Conservation (phyloP, 108 stramenopile genomes). For the Schizochytrium sp. region DNA sequence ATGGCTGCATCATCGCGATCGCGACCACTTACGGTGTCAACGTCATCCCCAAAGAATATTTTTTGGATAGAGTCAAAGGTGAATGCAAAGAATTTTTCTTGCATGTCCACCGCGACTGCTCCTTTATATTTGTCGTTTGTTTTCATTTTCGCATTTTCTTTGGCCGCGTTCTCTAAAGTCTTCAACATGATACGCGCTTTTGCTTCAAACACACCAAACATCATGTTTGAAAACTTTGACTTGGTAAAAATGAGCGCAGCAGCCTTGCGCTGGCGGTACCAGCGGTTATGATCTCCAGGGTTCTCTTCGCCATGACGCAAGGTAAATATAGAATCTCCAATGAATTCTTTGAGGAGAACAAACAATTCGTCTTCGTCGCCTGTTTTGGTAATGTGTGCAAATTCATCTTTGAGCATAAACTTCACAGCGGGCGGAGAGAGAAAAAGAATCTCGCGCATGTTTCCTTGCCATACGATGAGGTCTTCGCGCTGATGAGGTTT, state of each 20-base stretch:
- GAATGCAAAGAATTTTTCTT: conserved; percentile 59
- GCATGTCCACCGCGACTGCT: conserved; percentile 14
- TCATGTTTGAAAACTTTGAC: conserved; percentile 45
- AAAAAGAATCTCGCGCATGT: not conserved
- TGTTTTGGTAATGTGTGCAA: conserved; percentile 74
- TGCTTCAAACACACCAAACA: not conserved
- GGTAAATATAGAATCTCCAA: conserved; percentile 74
- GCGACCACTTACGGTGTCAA: conserved; percentile 64
- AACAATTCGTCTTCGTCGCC: not conserved
- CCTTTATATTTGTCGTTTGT: not conserved
- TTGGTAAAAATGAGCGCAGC: conserved; percentile 34
- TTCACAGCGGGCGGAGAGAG: conserved; percentile 59
- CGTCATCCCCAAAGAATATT: conserved; percentile 73
- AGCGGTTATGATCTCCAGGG: conserved; percentile 15
- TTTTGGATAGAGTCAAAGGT: conserved; percentile 70
- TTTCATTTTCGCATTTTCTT: not conserved
- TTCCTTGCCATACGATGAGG: not conserved
- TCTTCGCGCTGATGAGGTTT: not conserved
- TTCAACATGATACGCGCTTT: not conserved
- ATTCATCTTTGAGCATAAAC: conserved; percentile 72
- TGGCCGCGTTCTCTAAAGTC: not conserved
- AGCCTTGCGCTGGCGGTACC: conserved; percentile 52
- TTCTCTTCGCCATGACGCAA: conserved; percentile 34
- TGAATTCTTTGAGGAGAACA: conserved; percentile 57
- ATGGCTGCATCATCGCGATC: conserved; percentile 57